Base-by-base conservation (phyloP, 2,329 filamentous ascomycete species). In the Cephalotrichum gorgonifer region DNA sequence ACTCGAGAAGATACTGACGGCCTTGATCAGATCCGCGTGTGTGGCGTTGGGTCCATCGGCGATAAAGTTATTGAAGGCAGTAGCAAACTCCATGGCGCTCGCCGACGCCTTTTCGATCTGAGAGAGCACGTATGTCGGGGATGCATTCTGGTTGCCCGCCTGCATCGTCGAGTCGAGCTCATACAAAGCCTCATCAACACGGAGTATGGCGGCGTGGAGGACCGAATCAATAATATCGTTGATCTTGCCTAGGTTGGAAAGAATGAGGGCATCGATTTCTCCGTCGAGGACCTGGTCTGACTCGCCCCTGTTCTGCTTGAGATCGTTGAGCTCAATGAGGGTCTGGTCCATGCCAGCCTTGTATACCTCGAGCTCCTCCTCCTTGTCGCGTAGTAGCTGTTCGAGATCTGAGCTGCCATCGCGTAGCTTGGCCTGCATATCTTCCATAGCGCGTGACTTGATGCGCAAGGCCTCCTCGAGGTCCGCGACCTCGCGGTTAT, bases 151-250 rank as follows among this genome's bases (percentile, higher is more conserved):
- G 70, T 98, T 98, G 65, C 93, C 93, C 38, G 91, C 93, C 64
- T 97, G 91, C 89, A 97, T 97, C 20, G 86, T 86, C 20, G 93
- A 97, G 66, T 98, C 93, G 41, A 98, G 75, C 66, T 98, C 93
- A 68, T 98, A 98, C 31, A 98, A 74, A 41, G 93, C 89, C 66
- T 98, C 93, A 59, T 98, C 93, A 14, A 98, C 90, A 42, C 93
- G 85, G 59, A 93, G 83, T 22, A 97, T 88, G 56, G 90, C 93
- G 44, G 88, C 85, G 63, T 97, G 90, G 35, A 98, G 74, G 3
- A 98, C 93, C 0, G 91, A 95, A 65, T 98, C 93, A 57, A 98
- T 95, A 48, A 98, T 91, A 58, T 95, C 89, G 70, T 95, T 93
- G 65, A 98, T 91, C 74, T 95, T 96, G 62, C 85, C 80, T 44